Conservation (phyloP, 2,329 filamentous ascomycete species). For the Fusarium sororula region DNA sequence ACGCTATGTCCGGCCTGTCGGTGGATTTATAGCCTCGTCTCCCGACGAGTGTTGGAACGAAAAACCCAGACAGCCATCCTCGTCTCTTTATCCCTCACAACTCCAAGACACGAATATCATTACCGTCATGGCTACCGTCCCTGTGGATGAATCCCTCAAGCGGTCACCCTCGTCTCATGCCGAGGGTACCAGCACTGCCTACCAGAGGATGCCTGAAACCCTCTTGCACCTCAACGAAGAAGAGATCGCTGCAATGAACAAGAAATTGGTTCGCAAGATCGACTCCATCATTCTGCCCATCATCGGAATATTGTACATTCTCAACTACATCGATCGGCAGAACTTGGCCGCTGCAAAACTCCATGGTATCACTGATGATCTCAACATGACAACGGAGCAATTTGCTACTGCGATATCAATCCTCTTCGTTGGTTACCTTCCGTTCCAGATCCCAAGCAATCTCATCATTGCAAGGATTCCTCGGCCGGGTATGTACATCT, state of each 20-base stretch:
- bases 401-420: conserved; percentile 51
- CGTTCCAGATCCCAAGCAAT: conserved; percentile 50
- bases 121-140: background rate
- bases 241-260: conserved; percentile 8
- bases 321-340: conserved; percentile 52
- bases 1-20: background rate
- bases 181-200: conserved; percentile 7
- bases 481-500: conserved; percentile 35
- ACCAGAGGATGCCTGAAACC: conserved; percentile 19
- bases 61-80: background rate
- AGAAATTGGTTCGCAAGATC: conserved; percentile 40
- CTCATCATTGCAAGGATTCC: conserved; percentile 40
- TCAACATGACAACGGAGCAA: conserved; percentile 48
- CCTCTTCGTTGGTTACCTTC: conserved; percentile 49
- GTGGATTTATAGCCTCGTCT: conserved; percentile 7
- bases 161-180: conserved; percentile 4
- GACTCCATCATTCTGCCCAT: conserved; percentile 43
- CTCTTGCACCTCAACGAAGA: conserved; percentile 1
- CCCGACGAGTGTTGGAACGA: background rate
- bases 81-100: background rate
- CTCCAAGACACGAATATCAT: background rate
- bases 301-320: conserved; percentile 50
- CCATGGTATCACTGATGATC: conserved; percentile 48
- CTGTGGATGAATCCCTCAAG: conserved; percentile 10
- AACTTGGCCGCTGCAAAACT: conserved; percentile 35